These are phyloP conservation scores for Arthonia radiata DNA, from an alignment of 495 filamentous ascomycete genomes.

Conservation along the genomic window DNA sequence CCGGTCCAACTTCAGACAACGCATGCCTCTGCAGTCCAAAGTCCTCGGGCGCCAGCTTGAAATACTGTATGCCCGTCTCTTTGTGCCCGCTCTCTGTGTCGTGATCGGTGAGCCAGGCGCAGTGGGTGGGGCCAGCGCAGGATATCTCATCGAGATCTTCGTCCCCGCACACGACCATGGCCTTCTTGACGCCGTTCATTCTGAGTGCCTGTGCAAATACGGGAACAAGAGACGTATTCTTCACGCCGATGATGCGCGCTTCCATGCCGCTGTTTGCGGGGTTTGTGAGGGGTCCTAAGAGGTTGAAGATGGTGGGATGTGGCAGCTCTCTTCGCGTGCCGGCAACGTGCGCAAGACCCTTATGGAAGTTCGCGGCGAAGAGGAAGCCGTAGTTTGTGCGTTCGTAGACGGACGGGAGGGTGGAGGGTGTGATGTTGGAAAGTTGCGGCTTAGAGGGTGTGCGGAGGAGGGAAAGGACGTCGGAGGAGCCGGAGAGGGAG, in stretches of 20 bases:
- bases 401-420: conserved; percentile 43
- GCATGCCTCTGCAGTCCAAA: conserved; percentile 64
- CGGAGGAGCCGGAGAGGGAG: conserved; percentile 83
- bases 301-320: conserved; percentile 88
- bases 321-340: conserved; percentile 61
- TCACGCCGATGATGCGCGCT: conserved; percentile 75
- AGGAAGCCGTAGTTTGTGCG: conserved; percentile 80
- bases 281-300: conserved; percentile 79
- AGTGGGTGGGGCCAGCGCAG: conserved; percentile 63
- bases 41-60: conserved; percentile 50
- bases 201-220: conserved; percentile 69
- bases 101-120: conserved; percentile 51
- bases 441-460: conserved; percentile 34
- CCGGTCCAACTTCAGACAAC: conserved; percentile 50
- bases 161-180: conserved; percentile 74
- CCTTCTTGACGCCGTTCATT: conserved; percentile 54
- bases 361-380: conserved; percentile 91
- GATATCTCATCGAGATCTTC: conserved; percentile 92
- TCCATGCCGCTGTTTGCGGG: conserved; percentile 48
- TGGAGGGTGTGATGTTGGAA: conserved; percentile 38
- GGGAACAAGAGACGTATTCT: conserved; percentile 57
- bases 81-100: conserved; percentile 15
- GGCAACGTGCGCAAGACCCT: conserved; percentile 69
- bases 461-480: conserved; percentile 48
- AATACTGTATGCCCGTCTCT: conserved; percentile 37